Evolutionary conservation across 2,329 filamentous ascomycete species (phyloP).

Genomic region (Fusarium sp.): DNA sequence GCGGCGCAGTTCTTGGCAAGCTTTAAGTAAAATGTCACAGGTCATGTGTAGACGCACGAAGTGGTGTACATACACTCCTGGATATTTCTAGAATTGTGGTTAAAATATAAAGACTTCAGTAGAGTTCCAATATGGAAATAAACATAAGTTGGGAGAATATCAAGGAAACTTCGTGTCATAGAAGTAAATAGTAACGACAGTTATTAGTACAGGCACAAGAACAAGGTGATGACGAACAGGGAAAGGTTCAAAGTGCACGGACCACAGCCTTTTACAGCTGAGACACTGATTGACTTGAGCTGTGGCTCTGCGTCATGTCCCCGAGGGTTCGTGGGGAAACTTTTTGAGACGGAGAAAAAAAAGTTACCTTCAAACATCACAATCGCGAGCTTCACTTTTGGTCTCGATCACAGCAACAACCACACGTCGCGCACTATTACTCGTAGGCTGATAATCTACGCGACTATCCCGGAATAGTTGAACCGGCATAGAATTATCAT

Average conservation of each 20-base stretch:
- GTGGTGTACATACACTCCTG: background rate
- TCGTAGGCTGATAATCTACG: too few relatives aligned
- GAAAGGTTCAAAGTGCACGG: conserved; percentile 20
- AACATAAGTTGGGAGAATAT: background rate
- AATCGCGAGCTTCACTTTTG: conserved; percentile 1
- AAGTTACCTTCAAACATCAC: conserved; percentile 18
- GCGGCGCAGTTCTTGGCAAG: conserved; percentile 42
- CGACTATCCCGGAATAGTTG: too few relatives aligned
- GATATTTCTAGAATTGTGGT: background rate
- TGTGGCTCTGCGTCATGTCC: background rate
- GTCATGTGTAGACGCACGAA: conserved; percentile 3
- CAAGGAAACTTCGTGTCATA: background rate
- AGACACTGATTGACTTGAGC: background rate
- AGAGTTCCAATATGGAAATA: too few relatives aligned
- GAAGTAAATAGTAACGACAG: background rate
- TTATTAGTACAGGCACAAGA: conserved; percentile 6
- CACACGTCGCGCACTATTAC: background rate
- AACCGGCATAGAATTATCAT: too few relatives aligned
- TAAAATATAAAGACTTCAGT: background rate
- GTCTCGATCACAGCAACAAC: background rate
- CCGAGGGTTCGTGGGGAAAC: too few relatives aligned
- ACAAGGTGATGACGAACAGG: conserved; percentile 36
- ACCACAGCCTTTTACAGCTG: conserved; percentile 26
- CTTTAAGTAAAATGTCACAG: conserved; percentile 15
- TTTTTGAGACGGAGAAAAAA: conserved; percentile 14